Evolutionary conservation across 345 rosid species (phyloP).

Genomic region (Pugionium dolabratum): DNA sequence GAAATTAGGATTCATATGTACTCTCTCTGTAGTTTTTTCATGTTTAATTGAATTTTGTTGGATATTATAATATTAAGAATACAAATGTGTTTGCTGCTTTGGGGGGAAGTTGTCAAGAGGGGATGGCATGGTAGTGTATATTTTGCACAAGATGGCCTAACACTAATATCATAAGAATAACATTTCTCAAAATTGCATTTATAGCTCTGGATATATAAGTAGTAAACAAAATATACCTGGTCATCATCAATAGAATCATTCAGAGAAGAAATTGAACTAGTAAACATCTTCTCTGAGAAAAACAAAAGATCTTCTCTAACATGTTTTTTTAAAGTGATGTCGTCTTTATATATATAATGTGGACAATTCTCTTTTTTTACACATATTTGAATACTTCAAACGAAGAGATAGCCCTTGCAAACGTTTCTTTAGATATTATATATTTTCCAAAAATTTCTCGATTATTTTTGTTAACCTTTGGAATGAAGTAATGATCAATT

Average conservation of each 20-base stretch:
- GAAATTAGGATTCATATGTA: constrained; percentile 9
- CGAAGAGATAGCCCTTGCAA: neutral
- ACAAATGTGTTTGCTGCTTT: neutral
- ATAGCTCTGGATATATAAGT: too few species aligned
- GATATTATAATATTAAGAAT: constrained; percentile 23
- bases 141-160: too few species aligned
- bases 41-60: constrained; percentile 1
- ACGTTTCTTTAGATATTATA: too few species aligned
- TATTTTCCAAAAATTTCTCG: too few species aligned
- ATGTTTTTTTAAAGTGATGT: neutral
- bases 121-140: too few species aligned
- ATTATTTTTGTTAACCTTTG: neutral
- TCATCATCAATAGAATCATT: constrained; percentile 26
- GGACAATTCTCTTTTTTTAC: neutral
- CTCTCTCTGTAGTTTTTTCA: constrained; percentile 1
- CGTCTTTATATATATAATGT: neutral
- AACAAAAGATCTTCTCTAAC: neutral
- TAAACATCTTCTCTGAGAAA: neutral
- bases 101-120: too few species aligned
- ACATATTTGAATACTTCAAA: constrained; percentile 25
- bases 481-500: neutral
- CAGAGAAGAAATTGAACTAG: constrained; percentile 23
- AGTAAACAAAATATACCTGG: neutral
- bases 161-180: too few species aligned
- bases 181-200: too few species aligned